Evolutionary conservation across 2,329 filamentous ascomycete genomes (phyloP).

Genomic region (Arthrobotrys megalospora): DNA sequence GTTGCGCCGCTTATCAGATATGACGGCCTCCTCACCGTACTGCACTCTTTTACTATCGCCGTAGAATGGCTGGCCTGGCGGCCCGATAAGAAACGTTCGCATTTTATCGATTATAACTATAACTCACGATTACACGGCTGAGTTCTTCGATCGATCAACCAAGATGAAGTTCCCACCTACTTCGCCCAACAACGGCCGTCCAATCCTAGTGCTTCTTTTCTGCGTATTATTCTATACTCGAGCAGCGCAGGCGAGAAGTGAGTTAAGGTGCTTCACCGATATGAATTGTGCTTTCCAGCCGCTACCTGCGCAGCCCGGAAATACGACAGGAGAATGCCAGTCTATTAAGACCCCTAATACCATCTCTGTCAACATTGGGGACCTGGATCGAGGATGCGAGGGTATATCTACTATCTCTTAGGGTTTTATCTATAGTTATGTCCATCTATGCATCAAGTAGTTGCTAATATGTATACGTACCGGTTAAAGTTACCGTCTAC

Average conservation of each 20-base stretch:
- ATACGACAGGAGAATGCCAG: conserved; percentile 29
- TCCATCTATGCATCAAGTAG: neutral
- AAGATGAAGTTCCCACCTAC: neutral
- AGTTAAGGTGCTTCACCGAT: conserved; percentile 46
- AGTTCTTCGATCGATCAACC: neutral
- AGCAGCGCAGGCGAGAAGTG: neutral
- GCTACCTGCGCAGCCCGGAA: conserved; percentile 25
- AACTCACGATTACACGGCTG: no score
- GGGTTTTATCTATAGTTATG: neutral
- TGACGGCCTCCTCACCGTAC: neutral
- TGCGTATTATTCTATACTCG: neutral
- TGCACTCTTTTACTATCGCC: neutral
- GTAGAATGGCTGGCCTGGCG: conserved; percentile 18
- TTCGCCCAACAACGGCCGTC: neutral
- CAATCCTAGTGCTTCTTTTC: neutral
- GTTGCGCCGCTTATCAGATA: neutral
- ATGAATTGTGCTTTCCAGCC: conserved; percentile 33
- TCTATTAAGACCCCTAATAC: conserved; percentile 40
- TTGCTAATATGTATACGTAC: neutral
- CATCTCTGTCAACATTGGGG: conserved; percentile 38
- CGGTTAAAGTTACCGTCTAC: conserved; percentile 41
- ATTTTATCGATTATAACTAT: neutral
- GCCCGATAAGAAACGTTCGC: neutral
- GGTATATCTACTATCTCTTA: conserved; percentile 9
- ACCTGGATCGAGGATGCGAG: conserved; percentile 38